Evolutionary conservation across 495 filamentous ascomycete genomes (phyloP).

Genomic region (Antarctomyces pellizariae): DNA sequence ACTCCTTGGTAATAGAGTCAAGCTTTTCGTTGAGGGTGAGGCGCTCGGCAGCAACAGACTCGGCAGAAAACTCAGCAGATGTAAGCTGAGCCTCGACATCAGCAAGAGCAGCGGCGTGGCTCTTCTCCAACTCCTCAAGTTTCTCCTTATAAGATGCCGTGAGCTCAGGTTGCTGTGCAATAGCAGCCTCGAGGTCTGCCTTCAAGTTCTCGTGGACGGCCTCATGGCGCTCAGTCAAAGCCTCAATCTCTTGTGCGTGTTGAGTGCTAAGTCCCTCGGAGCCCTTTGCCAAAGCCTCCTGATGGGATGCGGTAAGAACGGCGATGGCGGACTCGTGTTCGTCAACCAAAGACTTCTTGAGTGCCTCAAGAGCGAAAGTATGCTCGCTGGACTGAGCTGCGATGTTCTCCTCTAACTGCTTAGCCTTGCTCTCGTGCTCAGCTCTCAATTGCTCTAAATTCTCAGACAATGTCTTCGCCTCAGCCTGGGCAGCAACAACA

Average conservation of each 20-base stretch:
- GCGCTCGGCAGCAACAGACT: too few species aligned
- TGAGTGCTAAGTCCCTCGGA: slow-evolving; percentile 18
- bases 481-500: slow-evolving; percentile 15
- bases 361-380: slow-evolving; percentile 17
- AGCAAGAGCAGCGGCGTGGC: slow-evolving; percentile 8
- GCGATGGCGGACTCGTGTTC: slow-evolving; percentile 18
- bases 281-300: slow-evolving; percentile 20
- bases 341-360: slow-evolving; percentile 20
- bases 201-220: slow-evolving; percentile 18
- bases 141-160: slow-evolving; percentile 17
- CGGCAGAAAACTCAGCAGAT: slow-evolving; percentile 10
- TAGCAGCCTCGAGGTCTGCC: slow-evolving; percentile 17
- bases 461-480: slow-evolving; percentile 5
- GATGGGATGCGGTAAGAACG: slow-evolving; percentile 21
- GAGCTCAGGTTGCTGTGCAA: slow-evolving; percentile 19
- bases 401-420: not conserved
- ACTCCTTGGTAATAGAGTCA: slow-evolving; percentile 11
- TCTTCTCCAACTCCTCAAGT: slow-evolving; percentile 6
- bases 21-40: slow-evolving; percentile 13
- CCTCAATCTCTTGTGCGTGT: slow-evolving; percentile 18
- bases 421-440: not conserved
- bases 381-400: slow-evolving; percentile 3
- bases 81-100: slow-evolving; percentile 21
- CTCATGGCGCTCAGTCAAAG: slow-evolving; percentile 19
- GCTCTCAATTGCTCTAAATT: slow-evolving; percentile 1